A percentile compares a stretch with the other conserved stretches of the same genome.
phyloP scores from a whole-genome alignment of 23 red algal genomes.

The Gracilaria domingensis region DNA sequence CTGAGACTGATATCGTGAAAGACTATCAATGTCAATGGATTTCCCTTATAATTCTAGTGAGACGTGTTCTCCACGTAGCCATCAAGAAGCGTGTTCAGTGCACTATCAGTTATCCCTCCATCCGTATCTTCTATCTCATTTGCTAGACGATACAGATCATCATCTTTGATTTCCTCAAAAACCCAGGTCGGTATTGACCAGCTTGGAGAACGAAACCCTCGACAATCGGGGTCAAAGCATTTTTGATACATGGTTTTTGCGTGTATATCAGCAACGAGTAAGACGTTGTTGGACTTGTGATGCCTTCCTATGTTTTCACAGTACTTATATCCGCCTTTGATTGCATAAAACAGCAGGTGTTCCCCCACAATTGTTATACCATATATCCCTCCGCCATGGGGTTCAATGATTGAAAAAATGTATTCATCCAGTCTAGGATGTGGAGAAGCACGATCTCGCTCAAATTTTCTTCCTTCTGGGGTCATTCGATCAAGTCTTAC shows the following conservation, averaged over 20 bases:
- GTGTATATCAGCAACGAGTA: constrained; percentile 75
- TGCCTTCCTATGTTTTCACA: constrained; percentile 83
- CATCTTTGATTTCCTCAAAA: constrained; percentile 12
- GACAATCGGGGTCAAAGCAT: constrained; percentile 92
- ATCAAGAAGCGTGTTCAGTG: constrained; percentile 4
- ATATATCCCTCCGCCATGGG: constrained; percentile 43
- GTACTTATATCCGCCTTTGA: constrained; percentile 80
- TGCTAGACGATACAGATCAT: constrained; percentile 6
- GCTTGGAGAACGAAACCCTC: constrained; percentile 55
- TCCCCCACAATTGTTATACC: constrained; percentile 51
- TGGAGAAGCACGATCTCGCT: background rate
- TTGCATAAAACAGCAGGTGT: constrained; percentile 59
- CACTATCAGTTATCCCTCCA: constrained; percentile 20
- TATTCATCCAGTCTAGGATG: constrained; percentile 33
- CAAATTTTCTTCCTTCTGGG: background rate
- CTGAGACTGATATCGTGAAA: too few species aligned
- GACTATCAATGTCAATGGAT: too few species aligned
- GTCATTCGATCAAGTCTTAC: background rate
- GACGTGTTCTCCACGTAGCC: background rate
- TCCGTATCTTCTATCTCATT: constrained; percentile 9
- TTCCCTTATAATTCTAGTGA: background rate
- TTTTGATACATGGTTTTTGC: constrained; percentile 51
- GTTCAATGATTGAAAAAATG: constrained; percentile 28
- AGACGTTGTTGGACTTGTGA: constrained; percentile 84
- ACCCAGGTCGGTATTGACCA: constrained; percentile 33